Conservation (phyloP, 345 rosid genomes). For the Nephelium lappaceum region DNA sequence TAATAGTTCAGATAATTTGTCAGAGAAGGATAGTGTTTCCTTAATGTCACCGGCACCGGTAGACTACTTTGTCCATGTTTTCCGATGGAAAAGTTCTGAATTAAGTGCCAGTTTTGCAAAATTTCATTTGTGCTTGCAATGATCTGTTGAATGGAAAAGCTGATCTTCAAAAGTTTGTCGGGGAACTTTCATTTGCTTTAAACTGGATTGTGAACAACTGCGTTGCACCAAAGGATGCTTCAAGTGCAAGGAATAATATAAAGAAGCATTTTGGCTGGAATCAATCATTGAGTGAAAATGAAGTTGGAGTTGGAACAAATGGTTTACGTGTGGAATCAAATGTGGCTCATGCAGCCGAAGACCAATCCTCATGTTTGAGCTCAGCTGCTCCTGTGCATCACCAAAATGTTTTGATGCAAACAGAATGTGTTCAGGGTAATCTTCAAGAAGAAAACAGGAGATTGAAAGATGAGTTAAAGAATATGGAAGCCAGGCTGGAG, state of each 20-base stretch:
- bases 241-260: constrained; percentile 61
- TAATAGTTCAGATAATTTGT: not conserved
- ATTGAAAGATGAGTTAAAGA: constrained; percentile 46
- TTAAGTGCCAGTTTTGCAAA: constrained; percentile 35
- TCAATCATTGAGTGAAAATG: constrained; percentile 27
- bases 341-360: constrained; percentile 9
- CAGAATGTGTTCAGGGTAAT: constrained; percentile 8
- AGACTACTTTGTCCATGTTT: constrained; percentile 42
- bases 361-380: constrained; percentile 18
- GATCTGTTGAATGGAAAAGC: constrained; percentile 40
- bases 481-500: constrained; percentile 41
- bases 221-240: constrained; percentile 36
- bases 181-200: constrained; percentile 41
- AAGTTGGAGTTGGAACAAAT: constrained; percentile 21
- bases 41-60: constrained; percentile 15
- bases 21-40: constrained; percentile 25
- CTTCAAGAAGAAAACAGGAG: constrained; percentile 47
- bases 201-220: constrained; percentile 51
- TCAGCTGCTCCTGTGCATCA: constrained; percentile 18
- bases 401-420: constrained; percentile 13
- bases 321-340: constrained; percentile 25
- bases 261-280: constrained; percentile 56
- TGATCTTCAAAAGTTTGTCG: constrained; percentile 37
- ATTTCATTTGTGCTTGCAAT: constrained; percentile 38
- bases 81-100: constrained; percentile 51